phyloP scores from a whole-genome alignment of 176 grass and related monocot species.

The Microstegium vimineum region DNA sequence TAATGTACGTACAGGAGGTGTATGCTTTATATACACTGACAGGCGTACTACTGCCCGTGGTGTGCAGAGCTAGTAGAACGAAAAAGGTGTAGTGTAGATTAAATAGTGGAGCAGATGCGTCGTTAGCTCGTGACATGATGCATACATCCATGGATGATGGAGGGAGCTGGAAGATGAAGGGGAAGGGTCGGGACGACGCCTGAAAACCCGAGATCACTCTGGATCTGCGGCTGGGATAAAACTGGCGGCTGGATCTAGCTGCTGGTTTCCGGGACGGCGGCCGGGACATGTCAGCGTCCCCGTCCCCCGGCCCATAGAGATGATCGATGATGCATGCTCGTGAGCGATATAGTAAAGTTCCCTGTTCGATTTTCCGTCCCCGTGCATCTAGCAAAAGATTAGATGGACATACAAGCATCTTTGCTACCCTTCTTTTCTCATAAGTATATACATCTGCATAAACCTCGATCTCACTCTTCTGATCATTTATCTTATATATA shows the following conservation, averaged over 20 bases:
- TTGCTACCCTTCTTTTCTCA: too few relatives aligned
- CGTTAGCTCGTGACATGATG: constrained; percentile 46
- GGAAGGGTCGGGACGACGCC: not conserved
- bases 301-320: too few relatives aligned
- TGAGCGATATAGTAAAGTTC: constrained; percentile 17
- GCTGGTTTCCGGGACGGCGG: too few relatives aligned
- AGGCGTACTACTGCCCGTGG: not conserved
- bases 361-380: not conserved
- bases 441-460: too few relatives aligned
- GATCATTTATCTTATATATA: too few relatives aligned
- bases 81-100: constrained; percentile 21
- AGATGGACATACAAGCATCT: too few relatives aligned
- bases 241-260: too few relatives aligned
- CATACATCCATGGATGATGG: not conserved
- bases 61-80: too few relatives aligned
- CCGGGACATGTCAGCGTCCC: not conserved
- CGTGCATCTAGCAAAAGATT: too few relatives aligned
- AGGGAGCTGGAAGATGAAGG: constrained; percentile 13
- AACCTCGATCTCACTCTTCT: too few relatives aligned
- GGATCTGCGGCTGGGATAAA: not conserved
- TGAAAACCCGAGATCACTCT: constrained; percentile 47
- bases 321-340: too few relatives aligned
- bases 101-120: constrained; percentile 28
- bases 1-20: not conserved
- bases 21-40: constrained; percentile 31